Percentiles rank a stretch among this genome's conserved stretches.
phyloP scores from a whole-genome alignment of 345 rosid genomes.

The Arabidopsis suecica region DNA sequence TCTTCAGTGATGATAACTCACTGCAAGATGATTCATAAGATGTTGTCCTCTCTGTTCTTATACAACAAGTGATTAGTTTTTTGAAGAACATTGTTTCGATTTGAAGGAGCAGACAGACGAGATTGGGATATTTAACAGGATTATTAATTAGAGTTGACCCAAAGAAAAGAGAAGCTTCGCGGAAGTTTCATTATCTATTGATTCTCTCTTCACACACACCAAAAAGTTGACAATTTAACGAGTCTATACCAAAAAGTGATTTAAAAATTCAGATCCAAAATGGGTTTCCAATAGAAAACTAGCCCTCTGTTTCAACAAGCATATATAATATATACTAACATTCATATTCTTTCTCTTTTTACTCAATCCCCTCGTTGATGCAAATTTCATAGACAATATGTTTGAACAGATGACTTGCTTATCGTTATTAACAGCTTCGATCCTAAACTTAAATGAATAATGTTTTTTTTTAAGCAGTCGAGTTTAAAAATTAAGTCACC shows the following conservation, averaged over 20 bases:
- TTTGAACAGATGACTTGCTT: neutral
- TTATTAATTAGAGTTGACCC: conserved; percentile 1
- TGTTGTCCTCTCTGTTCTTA: conserved; percentile 10
- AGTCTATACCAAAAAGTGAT: neutral
- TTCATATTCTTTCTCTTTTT: neutral
- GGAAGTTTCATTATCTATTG: neutral
- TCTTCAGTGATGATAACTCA: conserved; percentile 10
- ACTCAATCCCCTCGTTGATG: neutral
- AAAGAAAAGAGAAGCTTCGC: neutral
- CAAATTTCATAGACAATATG: neutral
- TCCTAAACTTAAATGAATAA: neutral
- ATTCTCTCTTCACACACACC: neutral
- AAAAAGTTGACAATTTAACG: neutral
- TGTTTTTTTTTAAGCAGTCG: neutral
- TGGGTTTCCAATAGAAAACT: no score
- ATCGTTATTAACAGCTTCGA: neutral
- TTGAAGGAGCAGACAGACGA: conserved; percentile 6
- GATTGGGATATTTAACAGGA: neutral
- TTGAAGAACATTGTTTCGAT: conserved; percentile 21
- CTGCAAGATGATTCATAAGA: neutral
- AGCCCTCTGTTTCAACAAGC: no score
- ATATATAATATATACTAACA: no score
- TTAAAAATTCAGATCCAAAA: neutral
- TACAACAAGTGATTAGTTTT: conserved; percentile 13
- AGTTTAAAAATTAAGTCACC: neutral